A percentile compares a stretch with the other conserved stretches of the same genome.
These are phyloP conservation scores for Podospora tetraspora DNA, from an alignment of 495 filamentous ascomycete genomes.

Conservation along the genomic window DNA sequence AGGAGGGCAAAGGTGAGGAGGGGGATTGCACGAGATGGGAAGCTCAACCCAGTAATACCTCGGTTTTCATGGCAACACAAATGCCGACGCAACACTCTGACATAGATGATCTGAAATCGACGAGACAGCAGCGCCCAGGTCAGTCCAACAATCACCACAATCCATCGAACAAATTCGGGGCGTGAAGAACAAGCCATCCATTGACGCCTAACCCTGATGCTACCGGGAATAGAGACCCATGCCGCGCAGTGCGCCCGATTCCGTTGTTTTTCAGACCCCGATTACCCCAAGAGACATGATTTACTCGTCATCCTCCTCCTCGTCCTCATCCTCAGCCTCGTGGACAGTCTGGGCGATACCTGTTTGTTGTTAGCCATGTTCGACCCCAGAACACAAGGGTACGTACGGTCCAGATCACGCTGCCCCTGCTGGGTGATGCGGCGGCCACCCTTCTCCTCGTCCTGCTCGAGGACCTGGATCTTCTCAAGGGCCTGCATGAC, in stretches of 20 bases:
- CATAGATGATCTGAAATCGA: neutral
- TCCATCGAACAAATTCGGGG: conserved; percentile 8
- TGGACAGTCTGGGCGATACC: conserved; percentile 69
- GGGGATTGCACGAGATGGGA: neutral
- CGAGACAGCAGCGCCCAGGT: neutral
- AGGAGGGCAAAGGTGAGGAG: neutral
- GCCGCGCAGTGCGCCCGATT: conserved; percentile 17
- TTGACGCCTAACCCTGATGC: conserved; percentile 38
- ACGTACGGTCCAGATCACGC: conserved; percentile 91
- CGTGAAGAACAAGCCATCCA: conserved; percentile 33
- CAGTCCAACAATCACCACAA: neutral
- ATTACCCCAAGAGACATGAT: conserved; percentile 14
- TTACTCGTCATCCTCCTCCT: conserved; percentile 58
- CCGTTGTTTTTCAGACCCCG: neutral
- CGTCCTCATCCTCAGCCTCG: conserved; percentile 66
- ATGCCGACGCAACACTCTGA: neutral
- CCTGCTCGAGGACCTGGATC: conserved; percentile 93
- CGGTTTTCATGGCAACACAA: neutral
- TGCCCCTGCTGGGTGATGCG: conserved; percentile 95
- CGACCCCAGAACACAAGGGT: neutral
- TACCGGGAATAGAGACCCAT: conserved; percentile 33
- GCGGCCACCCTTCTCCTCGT: conserved; percentile 95
- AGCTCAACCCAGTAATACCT: neutral
- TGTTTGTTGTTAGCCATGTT: conserved; percentile 18
- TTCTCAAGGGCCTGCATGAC: conserved; percentile 95